Conservation (phyloP, 148 eudicot genomes). For the Rhododendron mucronatum region DNA sequence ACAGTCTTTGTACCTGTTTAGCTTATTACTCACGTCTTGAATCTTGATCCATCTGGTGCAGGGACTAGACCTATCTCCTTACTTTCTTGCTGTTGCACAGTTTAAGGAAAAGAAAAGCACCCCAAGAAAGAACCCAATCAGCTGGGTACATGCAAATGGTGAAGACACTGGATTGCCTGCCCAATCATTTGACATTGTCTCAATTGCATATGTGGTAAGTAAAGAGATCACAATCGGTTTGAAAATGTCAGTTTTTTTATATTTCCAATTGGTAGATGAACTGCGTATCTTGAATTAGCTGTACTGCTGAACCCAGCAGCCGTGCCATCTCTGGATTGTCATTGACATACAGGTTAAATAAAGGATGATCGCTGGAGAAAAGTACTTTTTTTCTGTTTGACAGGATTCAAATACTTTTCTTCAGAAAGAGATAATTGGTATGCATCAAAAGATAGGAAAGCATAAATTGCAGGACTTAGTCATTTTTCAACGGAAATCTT, state of each 20-base stretch:
- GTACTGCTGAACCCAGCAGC: neutral
- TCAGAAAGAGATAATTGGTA: neutral
- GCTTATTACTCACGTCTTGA: neutral
- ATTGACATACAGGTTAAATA: neutral
- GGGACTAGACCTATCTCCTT: slow-evolving; percentile 95
- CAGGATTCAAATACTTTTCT: neutral
- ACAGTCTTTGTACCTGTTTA: neutral
- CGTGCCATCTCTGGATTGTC: neutral
- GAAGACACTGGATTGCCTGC: slow-evolving; percentile 81
- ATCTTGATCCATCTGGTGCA: slow-evolving; percentile 26
- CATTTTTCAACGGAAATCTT: neutral
- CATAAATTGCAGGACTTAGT: neutral
- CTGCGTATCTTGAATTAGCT: neutral
- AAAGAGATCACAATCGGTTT: neutral
- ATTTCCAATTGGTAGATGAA: neutral
- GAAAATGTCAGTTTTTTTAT: neutral
- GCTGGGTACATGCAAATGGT: slow-evolving; percentile 94
- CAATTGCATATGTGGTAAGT: slow-evolving; percentile 85
- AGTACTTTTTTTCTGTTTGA: neutral
- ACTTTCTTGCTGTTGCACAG: slow-evolving; percentile 93
- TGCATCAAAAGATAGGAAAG: neutral
- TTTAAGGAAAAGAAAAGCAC: slow-evolving; percentile 64
- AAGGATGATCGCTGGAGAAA: neutral
- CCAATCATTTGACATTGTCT: slow-evolving; percentile 81
- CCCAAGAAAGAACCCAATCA: slow-evolving; percentile 36